These are phyloP conservation scores for Teratosphaeriaceae sp. DNA, from an alignment of 2,329 filamentous ascomycete genomes.

Conservation along the genomic window DNA sequence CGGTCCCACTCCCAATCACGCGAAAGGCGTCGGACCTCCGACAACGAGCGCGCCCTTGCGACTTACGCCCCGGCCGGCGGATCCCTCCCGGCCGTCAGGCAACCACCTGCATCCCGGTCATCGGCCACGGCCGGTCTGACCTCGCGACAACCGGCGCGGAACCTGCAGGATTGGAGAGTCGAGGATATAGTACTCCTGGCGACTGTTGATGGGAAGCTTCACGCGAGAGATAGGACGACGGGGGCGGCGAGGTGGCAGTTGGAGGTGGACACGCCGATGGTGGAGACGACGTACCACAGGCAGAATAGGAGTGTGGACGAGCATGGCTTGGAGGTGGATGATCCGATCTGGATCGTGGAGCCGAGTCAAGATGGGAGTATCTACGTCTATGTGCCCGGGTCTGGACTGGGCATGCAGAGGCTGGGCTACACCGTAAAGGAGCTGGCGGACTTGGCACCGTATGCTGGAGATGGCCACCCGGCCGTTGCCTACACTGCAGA, in stretches of 20 bases:
- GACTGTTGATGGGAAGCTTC: constrained; percentile 96
- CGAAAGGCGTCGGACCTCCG: constrained; percentile 24
- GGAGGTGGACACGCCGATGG: constrained; percentile 76
- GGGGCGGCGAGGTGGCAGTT: constrained; percentile 82
- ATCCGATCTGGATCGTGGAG: constrained; percentile 93
- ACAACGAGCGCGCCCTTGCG: constrained; percentile 88
- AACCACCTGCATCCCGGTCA: constrained; percentile 65
- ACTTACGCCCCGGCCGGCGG: constrained; percentile 88
- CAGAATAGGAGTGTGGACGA: constrained; percentile 56
- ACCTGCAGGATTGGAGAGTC: constrained; percentile 98
- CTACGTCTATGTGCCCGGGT: constrained; percentile 74
- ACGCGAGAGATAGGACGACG: constrained; percentile 82
- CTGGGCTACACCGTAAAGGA: constrained; percentile 74
- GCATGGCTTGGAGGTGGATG: constrained; percentile 61
- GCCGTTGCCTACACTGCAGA: constrained; percentile 83
- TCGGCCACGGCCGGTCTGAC: constrained; percentile 49
- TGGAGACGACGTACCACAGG: constrained; percentile 79
- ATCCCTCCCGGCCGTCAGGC: constrained; percentile 72
- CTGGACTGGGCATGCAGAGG: constrained; percentile 51
- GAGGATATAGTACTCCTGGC: constrained; percentile 99
- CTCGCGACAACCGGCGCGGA: constrained; percentile 90
- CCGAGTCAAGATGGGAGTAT: constrained; percentile 80
- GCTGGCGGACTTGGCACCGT: constrained; percentile 72
- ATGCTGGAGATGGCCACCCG: constrained; percentile 61
- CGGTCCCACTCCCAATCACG: constrained; percentile 14